phyloP scores from a whole-genome alignment of 2,329 filamentous ascomycete genomes.

The Exophiala dermatitidis region DNA sequence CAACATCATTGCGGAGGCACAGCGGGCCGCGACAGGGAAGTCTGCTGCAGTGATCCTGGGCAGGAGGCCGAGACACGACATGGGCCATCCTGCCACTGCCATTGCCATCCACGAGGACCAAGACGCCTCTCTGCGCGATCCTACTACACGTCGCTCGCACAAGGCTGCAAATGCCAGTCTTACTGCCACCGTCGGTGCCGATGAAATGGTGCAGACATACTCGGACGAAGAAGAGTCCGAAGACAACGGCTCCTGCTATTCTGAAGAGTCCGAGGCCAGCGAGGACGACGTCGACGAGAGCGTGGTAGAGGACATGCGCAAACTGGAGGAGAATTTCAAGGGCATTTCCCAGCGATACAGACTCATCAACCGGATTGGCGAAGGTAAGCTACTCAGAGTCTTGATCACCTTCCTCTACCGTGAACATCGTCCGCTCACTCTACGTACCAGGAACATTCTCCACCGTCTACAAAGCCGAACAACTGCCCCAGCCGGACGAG shows the following conservation, averaged over 20 bases:
- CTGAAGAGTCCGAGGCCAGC: constrained; percentile 31
- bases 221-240: constrained; percentile 32
- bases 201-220: constrained; percentile 25
- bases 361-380: constrained; percentile 91
- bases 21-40: constrained; percentile 14
- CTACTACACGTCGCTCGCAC: neutral
- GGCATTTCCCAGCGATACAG: constrained; percentile 79
- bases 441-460: constrained; percentile 77
- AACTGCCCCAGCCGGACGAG: constrained; percentile 66
- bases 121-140: constrained; percentile 4
- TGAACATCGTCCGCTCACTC: constrained; percentile 10
- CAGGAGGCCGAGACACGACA: constrained; percentile 17
- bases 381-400: constrained; percentile 54
- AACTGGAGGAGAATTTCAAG: constrained; percentile 71
- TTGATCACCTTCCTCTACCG: constrained; percentile 8
- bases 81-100: constrained; percentile 21
- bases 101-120: constrained; percentile 26
- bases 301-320: constrained; percentile 80
- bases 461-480: constrained; percentile 97
- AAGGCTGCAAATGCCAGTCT: neutral
- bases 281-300: constrained; percentile 39
- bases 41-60: constrained; percentile 7
- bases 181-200: neutral
- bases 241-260: constrained; percentile 8
- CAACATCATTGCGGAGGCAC: constrained; percentile 1